phyloP scores from a whole-genome alignment of 192 early-diverging fungal genomes.

The Coemansia sp. region DNA sequence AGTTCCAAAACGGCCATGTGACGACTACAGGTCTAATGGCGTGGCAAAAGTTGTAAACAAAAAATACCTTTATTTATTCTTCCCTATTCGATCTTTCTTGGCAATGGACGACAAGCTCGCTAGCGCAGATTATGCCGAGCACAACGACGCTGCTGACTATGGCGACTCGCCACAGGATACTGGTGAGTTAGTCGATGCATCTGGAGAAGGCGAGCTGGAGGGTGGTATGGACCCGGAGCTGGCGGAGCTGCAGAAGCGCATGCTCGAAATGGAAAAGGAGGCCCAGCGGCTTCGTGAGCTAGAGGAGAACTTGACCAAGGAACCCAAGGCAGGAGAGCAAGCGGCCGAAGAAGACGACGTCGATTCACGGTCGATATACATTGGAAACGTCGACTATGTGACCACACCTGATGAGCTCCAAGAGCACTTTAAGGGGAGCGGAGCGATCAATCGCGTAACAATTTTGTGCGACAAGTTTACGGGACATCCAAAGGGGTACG shows the following conservation, averaged over 20 bases:
- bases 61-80: not conserved
- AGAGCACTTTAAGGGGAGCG: conserved; percentile 92
- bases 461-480: conserved; percentile 95
- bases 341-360: conserved; percentile 52
- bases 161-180: conserved; percentile 22
- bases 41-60: not conserved
- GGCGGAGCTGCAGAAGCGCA: conserved; percentile 45
- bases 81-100: conserved; percentile 7
- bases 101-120: conserved; percentile 3
- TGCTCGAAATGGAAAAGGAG: conserved; percentile 56
- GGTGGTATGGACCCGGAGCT: conserved; percentile 38
- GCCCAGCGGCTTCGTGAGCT: conserved; percentile 54
- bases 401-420: conserved; percentile 95
- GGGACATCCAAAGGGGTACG: conserved; percentile 89
- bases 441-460: conserved; percentile 95
- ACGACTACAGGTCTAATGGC: not conserved
- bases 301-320: conserved; percentile 47
- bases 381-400: conserved; percentile 95
- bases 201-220: conserved; percentile 14
- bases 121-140: conserved; percentile 13
- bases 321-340: conserved; percentile 16
- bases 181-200: conserved; percentile 2
- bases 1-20: not conserved
- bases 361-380: conserved; percentile 88
- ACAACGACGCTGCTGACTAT: conserved; percentile 23